Base-by-base conservation (phyloP, 2,329 filamentous ascomycete genomes). In the Berkeleyomyces rouxiae region DNA sequence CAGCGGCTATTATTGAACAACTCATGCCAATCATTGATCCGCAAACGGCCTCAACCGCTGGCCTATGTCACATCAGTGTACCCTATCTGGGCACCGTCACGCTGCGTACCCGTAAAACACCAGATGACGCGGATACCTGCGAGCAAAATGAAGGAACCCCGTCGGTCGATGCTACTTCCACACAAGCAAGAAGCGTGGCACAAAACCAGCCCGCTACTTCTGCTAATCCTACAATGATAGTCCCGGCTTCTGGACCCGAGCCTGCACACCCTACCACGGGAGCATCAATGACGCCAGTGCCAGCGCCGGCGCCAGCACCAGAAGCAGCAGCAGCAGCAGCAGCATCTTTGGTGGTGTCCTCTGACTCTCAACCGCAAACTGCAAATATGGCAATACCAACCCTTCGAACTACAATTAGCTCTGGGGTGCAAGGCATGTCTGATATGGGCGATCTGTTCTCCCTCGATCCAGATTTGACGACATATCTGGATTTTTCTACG, bases 31-130 rank as follows among this genome's bases (percentile, higher is more conserved):
- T 79, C 31, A 70, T 76, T 9, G 70, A 74, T 16, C 51, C 51
- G 11, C 7, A 55, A 6, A 67, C 68, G 16, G 67, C 69, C 6
- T 61, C 64, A 5, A 33, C 43, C 10, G 46, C 53, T 10, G 65
- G 61, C 65, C 65, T 33, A 61, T 79, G 42, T 71, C 60, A 72
- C 4, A 70, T 79, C 5, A 74, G 73, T 44, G 72, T 79, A 2
- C 77, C 77, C 0, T 78, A 77, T 65, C 69, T 79, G 2, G 77
- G 77, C 33, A 77, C 74, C 1, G 71, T 79, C 49, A 77, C 74
- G 64, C 76, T 79, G 66, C 74, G 67, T 46, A 72, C 53, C 60
- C 66, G 40, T 55, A 46, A 60, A 7, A 7, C 37, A 37, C 10
- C 37, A 31, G 33, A 36, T 23, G 40, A 13, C 5, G 23, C 11